Evolutionary conservation across 2,329 filamentous ascomycete species (phyloP).

Genomic region (Aureobasidium sp.): DNA sequence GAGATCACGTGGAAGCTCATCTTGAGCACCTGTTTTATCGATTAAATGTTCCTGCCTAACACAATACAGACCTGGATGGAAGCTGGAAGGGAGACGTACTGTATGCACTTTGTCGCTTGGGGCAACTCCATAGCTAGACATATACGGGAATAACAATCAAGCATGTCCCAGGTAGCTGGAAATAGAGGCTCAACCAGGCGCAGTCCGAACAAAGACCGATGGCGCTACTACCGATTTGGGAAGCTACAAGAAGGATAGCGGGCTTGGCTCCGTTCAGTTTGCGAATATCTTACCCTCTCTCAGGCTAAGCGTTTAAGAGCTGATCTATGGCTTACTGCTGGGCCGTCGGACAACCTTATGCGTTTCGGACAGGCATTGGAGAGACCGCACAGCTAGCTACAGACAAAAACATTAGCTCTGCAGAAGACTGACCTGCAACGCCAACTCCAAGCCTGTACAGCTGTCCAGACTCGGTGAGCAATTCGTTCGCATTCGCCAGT

Average conservation of each 20-base stretch:
- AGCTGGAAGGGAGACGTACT: neutral
- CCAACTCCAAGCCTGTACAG: neutral
- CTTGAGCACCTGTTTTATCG: neutral
- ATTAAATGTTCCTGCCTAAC: neutral
- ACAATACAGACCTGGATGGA: too few species aligned
- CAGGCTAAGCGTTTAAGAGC: neutral
- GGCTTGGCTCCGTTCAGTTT: neutral
- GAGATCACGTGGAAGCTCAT: neutral
- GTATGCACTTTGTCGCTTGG: neutral
- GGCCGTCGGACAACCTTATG: neutral
- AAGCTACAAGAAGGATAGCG: neutral
- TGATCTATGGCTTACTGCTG: neutral
- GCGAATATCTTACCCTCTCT: neutral
- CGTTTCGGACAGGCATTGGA: neutral
- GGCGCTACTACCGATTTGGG: neutral
- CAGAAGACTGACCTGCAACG: neutral
- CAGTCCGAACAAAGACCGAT: conserved; percentile 8
- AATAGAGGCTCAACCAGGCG: neutral
- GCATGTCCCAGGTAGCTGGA: neutral
- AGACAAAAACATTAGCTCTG: neutral
- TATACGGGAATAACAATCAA: neutral
- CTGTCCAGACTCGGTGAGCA: neutral
- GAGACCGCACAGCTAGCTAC: neutral
- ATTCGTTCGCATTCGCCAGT: neutral
- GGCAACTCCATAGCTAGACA: neutral